Base-by-base conservation (phyloP, 2,329 filamentous ascomycete genomes). In the Ophiostoma ulmi region DNA sequence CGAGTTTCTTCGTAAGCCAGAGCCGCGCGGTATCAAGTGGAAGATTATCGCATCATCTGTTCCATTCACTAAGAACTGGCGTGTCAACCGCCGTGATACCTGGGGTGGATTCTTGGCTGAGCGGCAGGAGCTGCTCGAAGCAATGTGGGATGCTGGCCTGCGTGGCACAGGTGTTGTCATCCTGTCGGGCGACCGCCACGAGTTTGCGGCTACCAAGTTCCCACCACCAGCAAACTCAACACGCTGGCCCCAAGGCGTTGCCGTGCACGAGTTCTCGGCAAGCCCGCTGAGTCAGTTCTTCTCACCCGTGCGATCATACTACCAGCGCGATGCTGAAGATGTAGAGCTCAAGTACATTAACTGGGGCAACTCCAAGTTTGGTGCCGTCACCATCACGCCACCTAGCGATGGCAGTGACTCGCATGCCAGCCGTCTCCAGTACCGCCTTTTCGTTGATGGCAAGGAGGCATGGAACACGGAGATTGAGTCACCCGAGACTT, bases 41-140 rank as follows among this genome's bases (percentile, higher is more conserved):
- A 98, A 98, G 81, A 89, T 99, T 75, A 83, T 99, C 68, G 90
- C 94, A 22, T 94, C 91, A 55, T 94, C 91, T 22, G 91, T 98
- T 5, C 95, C 95, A 0, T 97, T 99, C 78, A 98, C 95, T 7
- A 97, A 97, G 81, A 99, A 99, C 79, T 99, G 95, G 94, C 90
- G 88, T 35, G 87, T 97, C 74, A 94, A 95, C 74, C 88, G 88
- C 1, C 85, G 90, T 73, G 95, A 99, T 77, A 98, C 95, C 0
- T 99, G 95, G 95, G 93, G 92, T 66, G 94, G 94, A 0, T 97
- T 97, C 79, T 84, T 97, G 1, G 81, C 85, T 67, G 95, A 99
- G 82, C 89, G 95, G 20, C 87, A 85, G 70, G 84, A 83, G 70
- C 86, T 98, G 36, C 88, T 99, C 17, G 91, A 97, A 78, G 91